These are phyloP conservation scores for Pichia deserticola DNA, from an alignment of 805 yeast species.

Conservation along the genomic window DNA sequence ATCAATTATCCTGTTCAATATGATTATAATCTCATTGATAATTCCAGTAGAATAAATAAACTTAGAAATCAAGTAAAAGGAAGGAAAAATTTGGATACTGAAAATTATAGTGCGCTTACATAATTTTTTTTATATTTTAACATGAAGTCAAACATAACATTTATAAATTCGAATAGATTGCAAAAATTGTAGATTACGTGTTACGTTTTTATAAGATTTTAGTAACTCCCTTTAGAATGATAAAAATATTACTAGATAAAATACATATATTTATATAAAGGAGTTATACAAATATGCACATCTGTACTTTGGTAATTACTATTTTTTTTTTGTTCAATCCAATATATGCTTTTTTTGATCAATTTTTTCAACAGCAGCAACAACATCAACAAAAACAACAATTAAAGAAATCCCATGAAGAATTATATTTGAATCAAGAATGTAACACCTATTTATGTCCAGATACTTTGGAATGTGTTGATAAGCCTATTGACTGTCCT, in stretches of 20 bases:
- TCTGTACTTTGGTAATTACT: too few relatives aligned
- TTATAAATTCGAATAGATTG: too few relatives aligned
- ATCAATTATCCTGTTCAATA: conserved; percentile 36
- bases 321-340: too few relatives aligned
- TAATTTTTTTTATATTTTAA: too few relatives aligned
- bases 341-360: conserved; percentile 18
- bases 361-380: conserved; percentile 13
- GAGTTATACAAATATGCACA: too few relatives aligned
- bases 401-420: conserved; percentile 30
- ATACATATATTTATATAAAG: not conserved
- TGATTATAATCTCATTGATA: conserved; percentile 15
- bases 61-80: not conserved
- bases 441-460: conserved; percentile 75
- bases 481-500: conserved; percentile 65
- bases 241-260: not conserved
- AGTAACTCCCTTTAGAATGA: too few relatives aligned
- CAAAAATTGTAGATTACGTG: too few relatives aligned
- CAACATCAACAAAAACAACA: conserved; percentile 25
- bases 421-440: conserved; percentile 9
- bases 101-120: too few relatives aligned
- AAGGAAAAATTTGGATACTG: not conserved
- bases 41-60: conserved; percentile 14
- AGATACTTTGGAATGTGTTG: conserved; percentile 75
- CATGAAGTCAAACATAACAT: too few relatives aligned
- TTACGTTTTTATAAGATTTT: too few relatives aligned